Evolutionary conservation across 495 filamentous ascomycete genomes (phyloP), one percentile per base, ranked within the genome.

Genomic region (Podospora appendiculata): DNA sequence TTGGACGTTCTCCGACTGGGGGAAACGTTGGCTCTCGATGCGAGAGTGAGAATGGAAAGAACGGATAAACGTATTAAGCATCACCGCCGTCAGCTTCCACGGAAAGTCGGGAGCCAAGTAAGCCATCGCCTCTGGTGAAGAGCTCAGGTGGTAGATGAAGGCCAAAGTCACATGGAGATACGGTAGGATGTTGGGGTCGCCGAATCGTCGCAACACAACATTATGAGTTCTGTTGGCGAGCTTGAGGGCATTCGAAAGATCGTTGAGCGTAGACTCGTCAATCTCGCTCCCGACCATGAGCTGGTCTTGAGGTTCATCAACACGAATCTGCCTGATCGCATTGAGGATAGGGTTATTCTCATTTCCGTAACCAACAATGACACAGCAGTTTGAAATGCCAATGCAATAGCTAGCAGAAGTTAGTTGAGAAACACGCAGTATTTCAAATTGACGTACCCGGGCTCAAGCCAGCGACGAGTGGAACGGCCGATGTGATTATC

Each of bases 131-230:
- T 65, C 62, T 0, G 73, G 72, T 18, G 71, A 71, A 16, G 75
- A 71, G 10, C 76, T 71, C 32, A 86, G 60, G 53, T 84, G 76
- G 65, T 75, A 79, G 8, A 89, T 62, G 61, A 95, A 92, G 3
- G 80, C 79, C 14, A 95, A 69, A 32, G 79, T 79, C 6, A 84
- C 73, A 53, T 94, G 88, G 1, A 85, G 57, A 53, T 82, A 81
- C 2, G 87, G 80, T 14, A 89, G 73, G 12, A 86, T 70, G 52
- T 87, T 85, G 0, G 69, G 68, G 50, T 90, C 86, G 1, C 79
- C 75, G 1, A 73, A 56, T 14, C 87, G 76, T 38, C 75, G 73
- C 13, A 90, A 72, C 25, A 82, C 73, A 10, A 89, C 55, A n/a
- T 70, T 48, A 45, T 69, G 64, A 0, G 73, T 75, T 8, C 50